A percentile compares a stretch with the other conserved stretches of the same genome.
Evolutionary conservation across 1,284 basidiomycete species (phyloP).

Genomic region (Tilletiopsis washingtonensis): DNA sequence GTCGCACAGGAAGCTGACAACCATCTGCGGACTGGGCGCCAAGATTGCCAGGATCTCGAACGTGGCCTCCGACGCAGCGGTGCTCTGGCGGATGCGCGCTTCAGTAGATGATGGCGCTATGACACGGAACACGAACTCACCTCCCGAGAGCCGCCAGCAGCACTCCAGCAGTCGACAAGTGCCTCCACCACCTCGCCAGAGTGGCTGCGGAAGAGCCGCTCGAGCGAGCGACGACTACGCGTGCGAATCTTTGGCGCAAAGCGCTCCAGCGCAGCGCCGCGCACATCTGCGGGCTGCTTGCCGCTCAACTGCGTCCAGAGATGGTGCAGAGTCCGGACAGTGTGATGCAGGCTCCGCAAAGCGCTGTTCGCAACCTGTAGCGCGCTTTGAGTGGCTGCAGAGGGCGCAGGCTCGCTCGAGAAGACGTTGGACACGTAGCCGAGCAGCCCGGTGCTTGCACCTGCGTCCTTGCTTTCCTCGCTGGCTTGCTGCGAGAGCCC

Average conservation of each 20-base stretch:
- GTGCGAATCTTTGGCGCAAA: constrained; percentile 13
- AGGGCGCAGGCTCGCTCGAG: constrained; percentile 8
- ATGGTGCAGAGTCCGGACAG: constrained; percentile 22
- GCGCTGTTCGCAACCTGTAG: not conserved
- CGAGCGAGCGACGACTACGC: constrained; percentile 53
- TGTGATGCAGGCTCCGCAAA: constrained; percentile 11
- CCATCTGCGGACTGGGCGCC: constrained; percentile 74
- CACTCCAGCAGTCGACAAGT: constrained; percentile 66
- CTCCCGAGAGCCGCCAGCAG: not conserved
- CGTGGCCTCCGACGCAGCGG: constrained; percentile 31
- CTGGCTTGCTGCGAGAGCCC: constrained; percentile 8
- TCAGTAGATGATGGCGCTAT: no score
- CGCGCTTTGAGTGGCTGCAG: not conserved
- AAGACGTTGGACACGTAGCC: constrained; percentile 37
- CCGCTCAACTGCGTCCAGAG: constrained; percentile 15
- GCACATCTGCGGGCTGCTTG: not conserved
- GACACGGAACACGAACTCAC: no score
- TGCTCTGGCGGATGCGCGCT: no score
- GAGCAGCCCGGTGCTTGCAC: constrained; percentile 11
- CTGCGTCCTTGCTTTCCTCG: not conserved
- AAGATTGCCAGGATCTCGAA: constrained; percentile 79
- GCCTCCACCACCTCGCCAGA: constrained; percentile 73
- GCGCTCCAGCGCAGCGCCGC: constrained; percentile 13
- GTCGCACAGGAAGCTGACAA: constrained; percentile 84
- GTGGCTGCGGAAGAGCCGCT: constrained; percentile 74